Conservation (phyloP, 2,329 filamentous ascomycete genomes). For the Decorospora gaudefroyi region DNA sequence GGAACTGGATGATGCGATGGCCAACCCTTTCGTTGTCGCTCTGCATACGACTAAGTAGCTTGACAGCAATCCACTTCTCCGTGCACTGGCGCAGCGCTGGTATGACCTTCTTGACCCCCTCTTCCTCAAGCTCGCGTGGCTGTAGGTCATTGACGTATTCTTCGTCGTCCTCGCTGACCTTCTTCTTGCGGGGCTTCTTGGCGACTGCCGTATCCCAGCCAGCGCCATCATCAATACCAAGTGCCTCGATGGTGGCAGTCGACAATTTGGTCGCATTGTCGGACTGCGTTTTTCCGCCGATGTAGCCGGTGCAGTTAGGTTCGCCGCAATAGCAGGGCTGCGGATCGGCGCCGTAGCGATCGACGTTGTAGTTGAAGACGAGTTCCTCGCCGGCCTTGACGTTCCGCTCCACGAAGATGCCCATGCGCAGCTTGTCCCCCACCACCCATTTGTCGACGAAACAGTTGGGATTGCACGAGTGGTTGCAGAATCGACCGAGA, state of each 20-base stretch:
- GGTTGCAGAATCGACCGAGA: conserved; percentile 95
- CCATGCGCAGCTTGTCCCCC: conserved; percentile 96
- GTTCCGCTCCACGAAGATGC: conserved; percentile 87
- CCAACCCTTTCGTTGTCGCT: conserved; percentile 86
- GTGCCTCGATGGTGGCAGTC: conserved; percentile 85
- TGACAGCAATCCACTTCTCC: conserved; percentile 99
- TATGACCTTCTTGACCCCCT: conserved; percentile 91
- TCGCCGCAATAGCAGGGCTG: conserved; percentile 97
- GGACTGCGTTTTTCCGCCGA: conserved; percentile 96
- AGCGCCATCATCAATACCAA: conserved; percentile 91
- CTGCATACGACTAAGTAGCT: conserved; percentile 84
- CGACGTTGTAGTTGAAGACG: conserved; percentile 99
- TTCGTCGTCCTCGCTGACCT: conserved; percentile 85
- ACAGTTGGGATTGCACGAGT: conserved; percentile 98
- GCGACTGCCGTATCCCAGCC: conserved; percentile 89
- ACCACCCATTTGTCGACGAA: conserved; percentile 99
- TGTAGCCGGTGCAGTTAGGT: conserved; percentile 91
- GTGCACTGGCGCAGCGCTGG: conserved; percentile 96
- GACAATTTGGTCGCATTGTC: conserved; percentile 92
- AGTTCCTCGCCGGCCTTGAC: conserved; percentile 90
- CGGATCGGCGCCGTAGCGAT: conserved; percentile 94
- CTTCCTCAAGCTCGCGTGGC: conserved; percentile 76
- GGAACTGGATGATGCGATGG: conserved; percentile 90
- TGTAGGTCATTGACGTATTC: conserved; percentile 92
- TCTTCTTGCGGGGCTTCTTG: conserved; percentile 92